Evolutionary conservation across 306 rosid genomes (phyloP).

Genomic region (Medicago truncatula): DNA sequence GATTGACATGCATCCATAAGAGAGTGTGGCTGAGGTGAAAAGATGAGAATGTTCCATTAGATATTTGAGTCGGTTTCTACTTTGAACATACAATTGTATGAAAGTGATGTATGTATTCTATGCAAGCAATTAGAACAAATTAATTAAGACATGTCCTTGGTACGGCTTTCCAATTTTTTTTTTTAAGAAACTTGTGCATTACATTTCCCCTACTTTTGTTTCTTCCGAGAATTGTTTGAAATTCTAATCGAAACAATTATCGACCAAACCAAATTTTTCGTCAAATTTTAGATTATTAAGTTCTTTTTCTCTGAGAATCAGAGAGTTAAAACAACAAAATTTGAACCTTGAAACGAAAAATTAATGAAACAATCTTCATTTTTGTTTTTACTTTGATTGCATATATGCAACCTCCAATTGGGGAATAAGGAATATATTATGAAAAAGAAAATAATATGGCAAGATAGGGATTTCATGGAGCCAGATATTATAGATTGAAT

Average conservation of each 20-base stretch:
- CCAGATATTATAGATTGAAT: not conserved
- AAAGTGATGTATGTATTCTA: conserved; percentile 43
- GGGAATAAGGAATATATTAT: not conserved
- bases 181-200: conserved; percentile 1
- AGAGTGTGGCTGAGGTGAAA: conserved; percentile 43
- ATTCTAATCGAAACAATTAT: no score
- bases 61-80: conserved; percentile 47
- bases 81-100: conserved; percentile 51
- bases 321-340: not conserved
- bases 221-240: no score
- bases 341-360: conserved; percentile 12
- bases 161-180: conserved; percentile 61
- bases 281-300: no score
- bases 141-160: conserved; percentile 53
- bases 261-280: no score
- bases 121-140: conserved; percentile 46
- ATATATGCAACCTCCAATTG: conserved; percentile 2
- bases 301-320: no score
- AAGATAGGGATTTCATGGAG: not conserved
- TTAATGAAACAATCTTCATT: not conserved
- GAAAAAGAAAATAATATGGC: not conserved
- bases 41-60: conserved; percentile 54
- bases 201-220: not conserved
- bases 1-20: not conserved
- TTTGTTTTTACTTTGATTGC: not conserved